phyloP scores from a whole-genome alignment of 345 rosid species.

The Moricandia arvensis region DNA sequence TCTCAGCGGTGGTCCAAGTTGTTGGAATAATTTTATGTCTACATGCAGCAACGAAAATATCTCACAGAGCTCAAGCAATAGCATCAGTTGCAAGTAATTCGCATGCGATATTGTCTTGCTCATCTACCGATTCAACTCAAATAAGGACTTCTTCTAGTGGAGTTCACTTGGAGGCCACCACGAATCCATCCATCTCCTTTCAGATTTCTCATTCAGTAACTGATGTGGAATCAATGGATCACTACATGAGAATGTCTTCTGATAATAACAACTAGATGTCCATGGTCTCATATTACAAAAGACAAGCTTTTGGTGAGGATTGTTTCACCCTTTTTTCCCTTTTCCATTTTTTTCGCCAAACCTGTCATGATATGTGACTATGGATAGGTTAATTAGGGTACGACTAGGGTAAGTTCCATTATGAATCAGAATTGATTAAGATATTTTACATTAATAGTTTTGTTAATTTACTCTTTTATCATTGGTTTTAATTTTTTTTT shows the following conservation, averaged over 20 bases:
- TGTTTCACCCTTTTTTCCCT: background rate
- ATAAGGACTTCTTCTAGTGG: constrained; percentile 48
- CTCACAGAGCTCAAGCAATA: constrained; percentile 77
- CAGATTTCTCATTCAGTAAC: constrained; percentile 58
- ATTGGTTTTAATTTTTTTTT: too few relatives aligned
- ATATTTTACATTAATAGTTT: too few relatives aligned
- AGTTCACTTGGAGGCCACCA: constrained; percentile 48
- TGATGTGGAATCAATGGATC: constrained; percentile 79
- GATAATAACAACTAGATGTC: constrained; percentile 49
- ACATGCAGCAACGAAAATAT: constrained; percentile 94
- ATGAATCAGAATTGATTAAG: too few relatives aligned
- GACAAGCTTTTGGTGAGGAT: constrained; percentile 79
- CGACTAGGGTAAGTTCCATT: too few relatives aligned
- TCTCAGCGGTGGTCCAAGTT: constrained; percentile 75
- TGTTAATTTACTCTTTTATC: too few relatives aligned
- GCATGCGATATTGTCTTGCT: constrained; percentile 82
- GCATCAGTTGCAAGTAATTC: constrained; percentile 75
- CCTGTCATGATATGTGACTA: background rate
- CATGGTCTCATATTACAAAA: constrained; percentile 64
- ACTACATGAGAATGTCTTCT: constrained; percentile 55
- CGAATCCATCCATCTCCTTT: constrained; percentile 36
- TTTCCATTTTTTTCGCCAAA: too few relatives aligned
- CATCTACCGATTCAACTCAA: constrained; percentile 46
- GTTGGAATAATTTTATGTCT: constrained; percentile 77
- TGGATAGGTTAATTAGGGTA: background rate